Base-by-base conservation (phyloP, 331 rosid species). In the Telfairia occidentalis region DNA sequence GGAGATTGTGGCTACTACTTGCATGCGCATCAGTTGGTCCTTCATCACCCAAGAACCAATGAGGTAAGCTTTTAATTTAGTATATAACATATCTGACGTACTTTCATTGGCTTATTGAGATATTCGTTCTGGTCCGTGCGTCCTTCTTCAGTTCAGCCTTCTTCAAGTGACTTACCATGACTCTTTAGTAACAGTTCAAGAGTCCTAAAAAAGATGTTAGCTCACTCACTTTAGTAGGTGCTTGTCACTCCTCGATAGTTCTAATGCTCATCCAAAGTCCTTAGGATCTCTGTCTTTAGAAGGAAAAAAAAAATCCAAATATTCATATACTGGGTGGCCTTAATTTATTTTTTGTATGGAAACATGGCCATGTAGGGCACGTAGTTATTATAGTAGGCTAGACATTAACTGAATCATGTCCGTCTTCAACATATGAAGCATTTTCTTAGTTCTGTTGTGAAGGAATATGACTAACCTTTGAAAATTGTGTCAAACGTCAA, bases 1-100 rank as follows among this genome's bases (percentile, higher is more conserved):
- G 98, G 98, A 75, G 98, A 94, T 78, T 88, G 92, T 86, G 96
- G 98, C 69, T 94, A 90, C 80, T 45, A 73, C 81, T 78, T 94
- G 86, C 98, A 94, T 65, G 98, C 97, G 9, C 89, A 91, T 85
- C 85, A 81, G 70, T 77, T 91, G 83, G 71, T 63, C 69, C 87
- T 94, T 60, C 76, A 86, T 65, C 98, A 91, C 75, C 97, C 96
- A 37, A 74, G 80, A 76, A 87, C 92, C 54, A 83, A 77, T 69
- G 87, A 91, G 96, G 98, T 90, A 81, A 23, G 28, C 23, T 70
- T 29, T 35, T 43, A n/a, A 35, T 9, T 34, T 64, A 37, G 46
- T 18, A 8, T 16, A 18, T 16, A 6, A 24, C 46, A 18, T 37
- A 7, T 34, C 5, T 63, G 40, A 13, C 19, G 11, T 5, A 58